phyloP scores from a whole-genome alignment of 768 basidiomycete genomes.

The Xerocomus spinulosus region DNA sequence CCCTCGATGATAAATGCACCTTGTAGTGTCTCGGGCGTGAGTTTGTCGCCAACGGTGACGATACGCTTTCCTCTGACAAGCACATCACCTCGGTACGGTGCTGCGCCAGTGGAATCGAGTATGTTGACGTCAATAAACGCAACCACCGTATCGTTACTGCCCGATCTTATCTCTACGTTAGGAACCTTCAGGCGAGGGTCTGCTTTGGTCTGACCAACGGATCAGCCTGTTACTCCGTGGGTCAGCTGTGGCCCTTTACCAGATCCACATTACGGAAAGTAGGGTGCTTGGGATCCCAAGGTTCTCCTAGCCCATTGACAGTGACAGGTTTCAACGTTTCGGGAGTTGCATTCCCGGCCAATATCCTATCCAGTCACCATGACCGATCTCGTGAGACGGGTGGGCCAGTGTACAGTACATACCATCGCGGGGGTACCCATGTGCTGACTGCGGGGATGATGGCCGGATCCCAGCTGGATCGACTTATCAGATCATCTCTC shows the following conservation, averaged over 20 bases:
- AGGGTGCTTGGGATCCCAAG: slow-evolving; percentile 19
- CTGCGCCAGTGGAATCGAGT: slow-evolving; percentile 32
- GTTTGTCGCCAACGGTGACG: slow-evolving; percentile 23
- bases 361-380: slow-evolving; percentile 21
- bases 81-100: slow-evolving; percentile 33
- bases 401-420: not conserved
- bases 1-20: slow-evolving; percentile 27
- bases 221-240: not conserved
- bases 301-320: slow-evolving; percentile 23
- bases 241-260: slow-evolving; percentile 2
- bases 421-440: slow-evolving; percentile 28
- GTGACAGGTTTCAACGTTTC: not conserved
- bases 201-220: slow-evolving; percentile 13
- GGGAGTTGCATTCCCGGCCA: slow-evolving; percentile 5
- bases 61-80: slow-evolving; percentile 31
- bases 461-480: slow-evolving; percentile 24
- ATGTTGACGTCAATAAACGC: slow-evolving; percentile 32
- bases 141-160: slow-evolving; percentile 15
- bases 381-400: not conserved
- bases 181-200: slow-evolving; percentile 22
- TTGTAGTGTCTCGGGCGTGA: slow-evolving; percentile 18
- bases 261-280: slow-evolving; percentile 23
- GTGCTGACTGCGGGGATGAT: slow-evolving; percentile 21
- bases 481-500: not conserved
- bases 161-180: slow-evolving; percentile 21